Evolutionary conservation across 2,329 filamentous ascomycete species (phyloP), one percentile per base, ranked within the genome.

Genomic region (Fusarium ambrosium): DNA sequence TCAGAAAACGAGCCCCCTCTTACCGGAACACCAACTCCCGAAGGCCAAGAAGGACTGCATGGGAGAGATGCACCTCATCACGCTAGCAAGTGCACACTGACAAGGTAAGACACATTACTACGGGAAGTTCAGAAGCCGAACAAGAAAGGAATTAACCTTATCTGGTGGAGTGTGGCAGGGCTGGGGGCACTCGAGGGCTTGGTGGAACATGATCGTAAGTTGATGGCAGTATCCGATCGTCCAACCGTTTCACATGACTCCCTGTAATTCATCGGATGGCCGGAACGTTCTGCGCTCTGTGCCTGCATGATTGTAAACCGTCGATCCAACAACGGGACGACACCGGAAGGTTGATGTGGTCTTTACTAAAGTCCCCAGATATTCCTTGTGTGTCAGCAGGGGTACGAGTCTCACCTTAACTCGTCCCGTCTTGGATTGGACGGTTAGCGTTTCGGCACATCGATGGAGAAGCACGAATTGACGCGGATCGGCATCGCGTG

Each of bases 1-100:
- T 68, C 61, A 64, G 66, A 56, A 34, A 32, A 60, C 48, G n/a
- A 48, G 34, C 22, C 29, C 51, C 48, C 58, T 70, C 61, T 62
- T 45, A 53, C 70, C 72, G 73, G 73, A 64, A 75, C 63, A 39
- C 22, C 56, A 60, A 10, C 27, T 67, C 62, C 71, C 41, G 41
- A 22, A 4, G 20, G 41, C 41, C 20, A 45, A 45, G 41, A 45
- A 9, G 56, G 70, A 43, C 55, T 16, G 11, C 24, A 36, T 18
- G 27, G 29, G 51, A 39, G 55, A 59, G 55, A 24, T 58, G 11
- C 34, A 59, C 55, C 55, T 39, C 34, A 20, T 27, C 55, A 59
- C 32, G 20, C 55, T 5, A 59, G 34, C 53, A 58, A 58, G 13
- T 9, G 34, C 9, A 4, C 34, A 24, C 55, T 18, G 18, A 27